A percentile compares a stretch with the other conserved stretches of the same genome.
Evolutionary conservation across 306 rosid species (phyloP).

Genomic region (Trifolium repens): DNA sequence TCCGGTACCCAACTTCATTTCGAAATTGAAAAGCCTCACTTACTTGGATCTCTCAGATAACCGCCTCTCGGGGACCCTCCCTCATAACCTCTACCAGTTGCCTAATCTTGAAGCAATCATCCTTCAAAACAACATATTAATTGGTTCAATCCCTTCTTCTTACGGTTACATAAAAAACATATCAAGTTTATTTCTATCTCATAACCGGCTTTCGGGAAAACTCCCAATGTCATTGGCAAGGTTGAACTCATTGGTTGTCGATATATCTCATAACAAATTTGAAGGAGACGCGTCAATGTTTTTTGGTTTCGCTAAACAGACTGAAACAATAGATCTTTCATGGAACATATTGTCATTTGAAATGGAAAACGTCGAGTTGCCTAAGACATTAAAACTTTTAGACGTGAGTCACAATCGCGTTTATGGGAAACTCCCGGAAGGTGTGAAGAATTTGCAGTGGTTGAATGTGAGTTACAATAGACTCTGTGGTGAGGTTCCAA

Average conservation of each 20-base stretch:
- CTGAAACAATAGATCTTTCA: slow-evolving; percentile 38
- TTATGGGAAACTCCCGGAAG: slow-evolving; percentile 42
- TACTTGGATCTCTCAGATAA: slow-evolving; percentile 29
- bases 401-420: slow-evolving; percentile 56
- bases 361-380: slow-evolving; percentile 41
- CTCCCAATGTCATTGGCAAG: slow-evolving; percentile 26
- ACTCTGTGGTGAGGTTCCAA: slow-evolving; percentile 60
- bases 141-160: slow-evolving; percentile 54
- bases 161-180: neutral
- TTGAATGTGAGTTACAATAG: slow-evolving; percentile 63
- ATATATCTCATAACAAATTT: slow-evolving; percentile 56
- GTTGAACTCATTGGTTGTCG: slow-evolving; percentile 4
- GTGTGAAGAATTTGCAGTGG: slow-evolving; percentile 37
- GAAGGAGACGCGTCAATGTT: slow-evolving; percentile 58
- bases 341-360: slow-evolving; percentile 54
- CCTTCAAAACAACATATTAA: slow-evolving; percentile 49
- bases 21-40: slow-evolving; percentile 7
- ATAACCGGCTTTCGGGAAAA: neutral
- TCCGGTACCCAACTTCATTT: neutral
- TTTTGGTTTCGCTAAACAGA: slow-evolving; percentile 46
- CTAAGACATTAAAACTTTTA: slow-evolving; percentile 35
- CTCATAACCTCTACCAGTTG: slow-evolving; percentile 26
- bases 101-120: slow-evolving; percentile 30
- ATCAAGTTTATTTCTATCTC: neutral
- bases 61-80: slow-evolving; percentile 16